A percentile compares a stretch with the other conserved stretches of the same genome.
Evolutionary conservation across 192 early-diverging fungal species (phyloP).

Genomic region (Glomus cerebriforme): DNA sequence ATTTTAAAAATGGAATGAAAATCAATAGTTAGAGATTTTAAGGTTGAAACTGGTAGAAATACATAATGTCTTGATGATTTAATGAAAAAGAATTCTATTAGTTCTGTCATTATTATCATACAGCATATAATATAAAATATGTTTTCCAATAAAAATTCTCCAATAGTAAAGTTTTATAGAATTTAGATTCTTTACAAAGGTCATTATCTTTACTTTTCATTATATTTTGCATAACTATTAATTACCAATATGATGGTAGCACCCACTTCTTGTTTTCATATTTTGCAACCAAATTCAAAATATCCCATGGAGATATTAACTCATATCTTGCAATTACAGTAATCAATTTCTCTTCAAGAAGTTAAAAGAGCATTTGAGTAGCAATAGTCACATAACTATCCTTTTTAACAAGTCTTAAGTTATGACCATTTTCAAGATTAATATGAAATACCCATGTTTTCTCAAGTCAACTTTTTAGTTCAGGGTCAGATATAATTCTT

Average conservation of each 20-base stretch:
- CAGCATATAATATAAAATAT: no score
- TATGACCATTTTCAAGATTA: slow-evolving; percentile 38
- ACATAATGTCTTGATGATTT: no score
- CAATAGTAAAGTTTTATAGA: no score
- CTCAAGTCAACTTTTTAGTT: slow-evolving; percentile 29
- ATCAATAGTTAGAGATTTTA: no score
- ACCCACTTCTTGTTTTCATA: slow-evolving; percentile 21
- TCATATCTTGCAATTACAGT: slow-evolving; percentile 34
- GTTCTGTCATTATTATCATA: no score
- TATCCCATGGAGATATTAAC: slow-evolving; percentile 14
- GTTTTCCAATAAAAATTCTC: no score
- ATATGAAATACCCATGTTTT: slow-evolving; percentile 42
- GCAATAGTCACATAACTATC: slow-evolving; percentile 32
- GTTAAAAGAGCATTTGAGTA: slow-evolving; percentile 38
- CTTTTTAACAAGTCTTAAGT: not conserved
- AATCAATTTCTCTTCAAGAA: slow-evolving; percentile 30
- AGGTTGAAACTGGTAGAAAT: no score
- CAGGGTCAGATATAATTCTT: slow-evolving; percentile 28
- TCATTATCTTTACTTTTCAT: no score
- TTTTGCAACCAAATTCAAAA: slow-evolving; percentile 33
- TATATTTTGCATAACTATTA: slow-evolving; percentile 38
- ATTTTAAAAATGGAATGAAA: no score
- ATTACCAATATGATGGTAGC: slow-evolving; percentile 39
- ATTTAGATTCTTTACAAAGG: no score
- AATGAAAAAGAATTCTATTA: no score